A percentile compares a stretch with the other conserved stretches of the same genome.
phyloP scores from a whole-genome alignment of 192 early-diverging fungal species.

The Backusella psychrophila region DNA sequence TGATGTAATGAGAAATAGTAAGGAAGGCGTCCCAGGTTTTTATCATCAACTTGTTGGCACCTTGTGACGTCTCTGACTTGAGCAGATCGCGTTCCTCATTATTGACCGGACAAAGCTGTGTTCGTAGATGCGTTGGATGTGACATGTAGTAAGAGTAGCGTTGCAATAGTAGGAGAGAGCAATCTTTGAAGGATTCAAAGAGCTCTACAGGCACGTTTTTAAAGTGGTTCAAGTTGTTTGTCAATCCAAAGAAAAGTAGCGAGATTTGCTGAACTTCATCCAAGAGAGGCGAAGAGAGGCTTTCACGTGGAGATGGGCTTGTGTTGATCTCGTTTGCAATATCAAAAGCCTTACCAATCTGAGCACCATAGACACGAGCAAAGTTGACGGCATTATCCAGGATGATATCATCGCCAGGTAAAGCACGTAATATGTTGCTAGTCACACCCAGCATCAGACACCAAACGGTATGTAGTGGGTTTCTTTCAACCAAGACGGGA shows the following conservation, averaged over 20 bases:
- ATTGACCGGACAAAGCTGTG: slow-evolving; percentile 16
- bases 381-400: slow-evolving; percentile 40
- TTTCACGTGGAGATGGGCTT: background rate
- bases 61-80: background rate
- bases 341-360: slow-evolving; percentile 40
- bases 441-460: slow-evolving; percentile 46
- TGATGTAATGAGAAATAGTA: slow-evolving; percentile 30
- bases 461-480: slow-evolving; percentile 47
- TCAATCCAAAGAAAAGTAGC: slow-evolving; percentile 47
- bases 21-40: slow-evolving; percentile 7
- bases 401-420: slow-evolving; percentile 30
- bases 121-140: slow-evolving; percentile 21
- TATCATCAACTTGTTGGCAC: background rate
- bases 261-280: slow-evolving; percentile 52
- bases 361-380: slow-evolving; percentile 41
- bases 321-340: slow-evolving; percentile 4
- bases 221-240: slow-evolving; percentile 15
- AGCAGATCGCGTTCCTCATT: slow-evolving; percentile 3
- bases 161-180: slow-evolving; percentile 7
- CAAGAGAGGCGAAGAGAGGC: slow-evolving; percentile 42
- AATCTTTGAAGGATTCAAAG: slow-evolving; percentile 18
- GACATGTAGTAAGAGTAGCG: slow-evolving; percentile 16
- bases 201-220: slow-evolving; percentile 4
- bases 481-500: slow-evolving; percentile 16
- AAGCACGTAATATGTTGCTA: slow-evolving; percentile 36